These are phyloP conservation scores for Stevia rebaudiana DNA, from an alignment of 140 eudicot species.

Conservation along the genomic window DNA sequence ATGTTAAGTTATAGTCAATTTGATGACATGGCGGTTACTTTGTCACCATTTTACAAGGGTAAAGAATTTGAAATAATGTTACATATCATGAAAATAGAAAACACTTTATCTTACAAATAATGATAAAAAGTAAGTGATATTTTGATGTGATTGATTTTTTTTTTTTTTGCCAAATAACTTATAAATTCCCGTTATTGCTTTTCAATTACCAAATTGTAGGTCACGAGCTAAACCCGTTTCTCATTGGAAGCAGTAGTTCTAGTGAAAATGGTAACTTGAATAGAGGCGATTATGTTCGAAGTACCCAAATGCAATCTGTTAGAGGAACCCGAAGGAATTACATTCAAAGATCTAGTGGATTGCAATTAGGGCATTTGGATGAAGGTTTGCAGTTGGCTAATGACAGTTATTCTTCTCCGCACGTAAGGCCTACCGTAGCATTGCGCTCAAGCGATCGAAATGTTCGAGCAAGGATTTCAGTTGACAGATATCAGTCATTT, in stretches of 20 bases:
- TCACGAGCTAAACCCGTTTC: conserved; percentile 36
- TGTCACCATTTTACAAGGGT: neutral
- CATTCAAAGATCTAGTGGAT: conserved; percentile 41
- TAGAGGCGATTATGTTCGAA: conserved; percentile 24
- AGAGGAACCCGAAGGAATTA: conserved; percentile 44
- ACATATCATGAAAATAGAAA: neutral
- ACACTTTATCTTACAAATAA: neutral
- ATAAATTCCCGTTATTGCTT: neutral
- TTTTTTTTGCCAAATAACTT: neutral
- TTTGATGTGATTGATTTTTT: neutral
- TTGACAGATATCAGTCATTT: conserved; percentile 37
- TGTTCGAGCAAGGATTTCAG: conserved; percentile 36
- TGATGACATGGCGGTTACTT: neutral
- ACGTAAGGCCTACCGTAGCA: conserved; percentile 29
- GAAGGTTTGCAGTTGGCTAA: conserved; percentile 35
- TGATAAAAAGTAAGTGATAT: neutral
- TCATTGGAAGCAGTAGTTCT: conserved; percentile 28
- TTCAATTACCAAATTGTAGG: conserved; percentile 26
- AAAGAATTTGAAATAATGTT: neutral
- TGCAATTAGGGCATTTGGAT: conserved; percentile 34
- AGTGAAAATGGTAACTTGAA: conserved; percentile 28
- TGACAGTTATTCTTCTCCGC: conserved; percentile 38
- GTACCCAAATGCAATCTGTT: conserved; percentile 29
- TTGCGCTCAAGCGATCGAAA: conserved; percentile 42
- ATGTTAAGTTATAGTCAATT: neutral